Evolutionary conservation across 2,329 filamentous ascomycete genomes (phyloP), one percentile per base, ranked within the genome.

Genomic region (Blastomyces parvus): DNA sequence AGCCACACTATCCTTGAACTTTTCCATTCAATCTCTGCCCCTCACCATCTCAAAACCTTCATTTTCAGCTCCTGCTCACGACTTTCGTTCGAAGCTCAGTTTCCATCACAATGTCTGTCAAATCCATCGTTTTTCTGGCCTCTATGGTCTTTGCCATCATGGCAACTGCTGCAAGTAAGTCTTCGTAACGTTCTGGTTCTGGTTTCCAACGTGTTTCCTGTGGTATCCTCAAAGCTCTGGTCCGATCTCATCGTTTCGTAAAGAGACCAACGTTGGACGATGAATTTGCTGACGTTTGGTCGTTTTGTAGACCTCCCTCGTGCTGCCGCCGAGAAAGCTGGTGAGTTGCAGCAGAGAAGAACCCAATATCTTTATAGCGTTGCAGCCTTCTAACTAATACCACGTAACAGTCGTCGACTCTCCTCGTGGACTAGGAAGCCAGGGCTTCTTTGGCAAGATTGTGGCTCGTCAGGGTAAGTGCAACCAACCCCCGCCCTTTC

Each of bases 91-190:
- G 9, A 48, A 46, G 22, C 19, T 30, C 7, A 60, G 44, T 42
- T 42, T 55, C 36, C 38, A 52, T 52, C 46, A 67, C 52, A 22
- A 64, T 66, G 56, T 63, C 52, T 57, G 22, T 61, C 59, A 69
- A 69, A 62, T 46, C 65, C 22, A 38, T 68, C 19, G 48, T 72
- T 30, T 62, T 69, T 19, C 17, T 72, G 36, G 64, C 67, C 64
- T 55, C 70, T 48, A 66, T 69, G 66, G 59, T 68, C n/a, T 57
- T 71, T 56, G 65, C 65, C 42, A 53, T 62, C 62, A 62, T 67
- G 11, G 63, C 64, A 36, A 36, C 63, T 46, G 62, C 64, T 56
- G 48, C 55, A 22, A 66, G 71, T 73, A 67, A 69, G 69, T 66
- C n/a, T 13, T 48, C 17, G 17, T 48, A 25, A 42, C 13, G 9